Base-by-base conservation (phyloP, 129 eudicot genomes). In the Gnaphalium uliginosum region DNA sequence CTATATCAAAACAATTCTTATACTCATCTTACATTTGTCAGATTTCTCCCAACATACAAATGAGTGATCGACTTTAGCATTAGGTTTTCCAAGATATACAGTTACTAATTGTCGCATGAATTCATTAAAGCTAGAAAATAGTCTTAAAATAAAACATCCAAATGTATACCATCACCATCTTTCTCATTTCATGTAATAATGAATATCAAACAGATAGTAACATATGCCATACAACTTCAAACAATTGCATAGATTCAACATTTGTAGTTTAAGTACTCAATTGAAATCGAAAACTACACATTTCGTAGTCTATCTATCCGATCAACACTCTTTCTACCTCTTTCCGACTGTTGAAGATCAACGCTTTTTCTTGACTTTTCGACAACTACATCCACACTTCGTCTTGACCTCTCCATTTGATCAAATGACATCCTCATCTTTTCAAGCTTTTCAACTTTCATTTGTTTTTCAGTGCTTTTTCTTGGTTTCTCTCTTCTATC, bases 401-500 rank as follows among this genome's bases (percentile, higher is more conserved):
- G 83, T 69, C 96, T 84, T 22, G 96, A 90, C 76, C 96, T 90
- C 81, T 88, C 96, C 84, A 81, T 77, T 37, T 91, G 96, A 37
- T 91, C 95, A 71, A 86, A 83, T 11, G 96, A 79, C 78, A 86
- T 80, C 84, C 90, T 85, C 72, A 87, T 54, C 54, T 89, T 87
- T 51, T 86, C 90, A 11, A 86, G 23, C 17, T 89, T 87, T 54
- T 86, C 91, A 6, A 61, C 75, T 72, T 88, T 86, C 30, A 77
- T 59, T 54, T 46, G 53, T 57, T 83, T 86, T 23, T 86, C 98
- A 1, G 78, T 85, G 71, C 98, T 90, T 76, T 60, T 81, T 62
- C 98, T 83, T 14, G 98, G 96, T 68, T 88, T 93, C 66, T 89
- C 96, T 82, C 95, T 83, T 71, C 90, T 69, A 59, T 88, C 98